Conservation (phyloP, 345 rosid species). For the Zanthoxylum bungeanum region DNA sequence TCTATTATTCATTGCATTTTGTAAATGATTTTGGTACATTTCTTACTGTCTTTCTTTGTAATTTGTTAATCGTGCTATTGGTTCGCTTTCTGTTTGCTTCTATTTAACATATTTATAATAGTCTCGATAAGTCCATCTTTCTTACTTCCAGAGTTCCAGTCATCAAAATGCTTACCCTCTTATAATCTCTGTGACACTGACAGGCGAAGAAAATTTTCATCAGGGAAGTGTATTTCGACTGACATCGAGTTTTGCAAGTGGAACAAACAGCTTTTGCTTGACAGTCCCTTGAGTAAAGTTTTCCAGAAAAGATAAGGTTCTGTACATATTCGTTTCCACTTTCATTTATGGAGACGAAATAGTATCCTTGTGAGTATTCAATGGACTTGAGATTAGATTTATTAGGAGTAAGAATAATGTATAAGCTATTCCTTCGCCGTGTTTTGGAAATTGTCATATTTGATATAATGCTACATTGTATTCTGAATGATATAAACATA, state of each 20-base stretch:
- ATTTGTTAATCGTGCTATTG: background rate
- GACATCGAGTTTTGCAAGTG: constrained; percentile 11
- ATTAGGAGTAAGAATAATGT: background rate
- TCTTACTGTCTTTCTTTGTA: background rate
- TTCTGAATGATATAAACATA: background rate
- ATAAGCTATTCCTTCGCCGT: background rate
- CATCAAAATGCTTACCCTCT: constrained; percentile 10
- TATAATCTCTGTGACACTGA: constrained; percentile 27
- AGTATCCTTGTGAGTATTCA: background rate
- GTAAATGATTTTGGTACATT: background rate
- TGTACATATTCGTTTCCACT: constrained; percentile 7
- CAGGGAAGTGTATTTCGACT: constrained; percentile 59
- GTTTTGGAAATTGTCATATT: background rate
- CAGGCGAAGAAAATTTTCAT: constrained; percentile 71
- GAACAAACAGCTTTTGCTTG: constrained; percentile 5
- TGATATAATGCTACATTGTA: constrained; percentile 1
- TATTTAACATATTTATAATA: background rate
- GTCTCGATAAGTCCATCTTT: background rate
- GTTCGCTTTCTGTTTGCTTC: background rate
- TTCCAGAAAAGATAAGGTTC: background rate
- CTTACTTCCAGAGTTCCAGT: background rate
- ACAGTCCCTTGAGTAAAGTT: background rate
- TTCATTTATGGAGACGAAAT: background rate
- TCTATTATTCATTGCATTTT: background rate
- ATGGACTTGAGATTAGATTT: background rate